Percentiles rank a stretch among this genome's conserved stretches.
Evolutionary conservation across 768 basidiomycete genomes (phyloP).

Genomic region (Lactifluus volemus): DNA sequence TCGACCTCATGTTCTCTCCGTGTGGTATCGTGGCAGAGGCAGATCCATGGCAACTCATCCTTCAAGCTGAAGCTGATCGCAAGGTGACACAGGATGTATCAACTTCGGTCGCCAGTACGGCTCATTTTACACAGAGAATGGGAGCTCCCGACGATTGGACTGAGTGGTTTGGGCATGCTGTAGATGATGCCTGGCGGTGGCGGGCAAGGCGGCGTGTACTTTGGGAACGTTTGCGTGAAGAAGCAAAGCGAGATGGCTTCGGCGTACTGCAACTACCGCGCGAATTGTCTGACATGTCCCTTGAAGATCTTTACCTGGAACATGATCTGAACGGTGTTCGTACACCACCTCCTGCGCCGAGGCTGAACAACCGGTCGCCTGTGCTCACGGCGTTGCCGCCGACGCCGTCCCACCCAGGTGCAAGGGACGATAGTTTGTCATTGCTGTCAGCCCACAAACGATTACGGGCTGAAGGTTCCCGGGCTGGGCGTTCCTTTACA

Average conservation of each 20-base stretch:
- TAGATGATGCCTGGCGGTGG: slow-evolving; percentile 12
- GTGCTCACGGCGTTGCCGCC: neutral
- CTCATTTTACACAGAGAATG: neutral
- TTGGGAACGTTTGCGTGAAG: slow-evolving; percentile 15
- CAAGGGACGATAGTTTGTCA: slow-evolving; percentile 6
- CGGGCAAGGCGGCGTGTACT: slow-evolving; percentile 18
- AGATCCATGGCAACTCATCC: slow-evolving; percentile 14
- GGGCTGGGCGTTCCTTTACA: slow-evolving; percentile 11
- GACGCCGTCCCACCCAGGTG: neutral
- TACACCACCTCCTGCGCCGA: slow-evolving; percentile 17
- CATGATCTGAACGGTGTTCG: neutral
- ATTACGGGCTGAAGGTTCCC: slow-evolving; percentile 13
- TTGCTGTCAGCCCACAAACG: slow-evolving; percentile 13
- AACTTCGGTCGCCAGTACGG: neutral
- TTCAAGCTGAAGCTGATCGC: slow-evolving; percentile 6
- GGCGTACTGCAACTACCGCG: slow-evolving; percentile 5
- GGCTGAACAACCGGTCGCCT: slow-evolving; percentile 2
- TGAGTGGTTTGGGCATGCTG: slow-evolving; percentile 4
- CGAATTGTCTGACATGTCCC: slow-evolving; percentile 11
- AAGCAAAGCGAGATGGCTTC: slow-evolving; percentile 15
- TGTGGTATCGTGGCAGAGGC: slow-evolving; percentile 8
- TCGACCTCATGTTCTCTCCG: slow-evolving; percentile 16
- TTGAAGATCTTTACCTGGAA: slow-evolving; percentile 3
- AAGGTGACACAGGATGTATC: neutral
- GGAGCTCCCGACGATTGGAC: slow-evolving; percentile 13